Conservation (phyloP, 495 filamentous ascomycete species). For the Pseudevernia furfuracea region DNA sequence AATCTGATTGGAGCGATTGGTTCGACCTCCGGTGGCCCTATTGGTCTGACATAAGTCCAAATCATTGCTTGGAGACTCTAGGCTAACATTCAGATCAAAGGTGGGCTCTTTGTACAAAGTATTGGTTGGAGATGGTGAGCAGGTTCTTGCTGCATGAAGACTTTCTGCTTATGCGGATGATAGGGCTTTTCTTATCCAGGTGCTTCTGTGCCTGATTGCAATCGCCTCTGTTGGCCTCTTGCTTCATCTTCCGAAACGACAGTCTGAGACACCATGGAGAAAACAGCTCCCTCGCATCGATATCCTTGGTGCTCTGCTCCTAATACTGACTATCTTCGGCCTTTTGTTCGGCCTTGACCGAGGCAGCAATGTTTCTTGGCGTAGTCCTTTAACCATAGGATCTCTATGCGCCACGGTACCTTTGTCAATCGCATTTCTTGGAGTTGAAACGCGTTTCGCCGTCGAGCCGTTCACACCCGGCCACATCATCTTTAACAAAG, state of each 20-base stretch:
- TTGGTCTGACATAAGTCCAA: conserved; percentile 7
- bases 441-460: conserved; percentile 15
- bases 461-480: conserved; percentile 20
- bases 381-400: conserved; percentile 7
- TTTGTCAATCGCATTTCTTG: conserved; percentile 10
- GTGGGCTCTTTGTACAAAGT: conserved; percentile 17
- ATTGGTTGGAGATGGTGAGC: conserved; percentile 23
- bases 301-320: conserved; percentile 17
- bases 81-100: conserved; percentile 6
- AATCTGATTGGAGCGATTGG: conserved; percentile 21
- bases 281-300: conserved; percentile 19
- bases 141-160: neutral
- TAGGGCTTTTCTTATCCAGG: conserved; percentile 20
- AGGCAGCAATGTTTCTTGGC: conserved; percentile 20
- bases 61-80: neutral
- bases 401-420: conserved; percentile 11
- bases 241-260: conserved; percentile 14
- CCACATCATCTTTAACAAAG: conserved; percentile 21
- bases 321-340: conserved; percentile 9
- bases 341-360: conserved; percentile 19
- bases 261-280: conserved; percentile 21
- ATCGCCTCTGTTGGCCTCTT: conserved; percentile 7
- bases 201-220: conserved; percentile 13
- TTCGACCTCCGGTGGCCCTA: conserved; percentile 17
- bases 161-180: neutral